These are phyloP conservation scores for Hymenoscyphus infarciens DNA, from an alignment of 2,329 filamentous ascomycete genomes.

Conservation along the genomic window DNA sequence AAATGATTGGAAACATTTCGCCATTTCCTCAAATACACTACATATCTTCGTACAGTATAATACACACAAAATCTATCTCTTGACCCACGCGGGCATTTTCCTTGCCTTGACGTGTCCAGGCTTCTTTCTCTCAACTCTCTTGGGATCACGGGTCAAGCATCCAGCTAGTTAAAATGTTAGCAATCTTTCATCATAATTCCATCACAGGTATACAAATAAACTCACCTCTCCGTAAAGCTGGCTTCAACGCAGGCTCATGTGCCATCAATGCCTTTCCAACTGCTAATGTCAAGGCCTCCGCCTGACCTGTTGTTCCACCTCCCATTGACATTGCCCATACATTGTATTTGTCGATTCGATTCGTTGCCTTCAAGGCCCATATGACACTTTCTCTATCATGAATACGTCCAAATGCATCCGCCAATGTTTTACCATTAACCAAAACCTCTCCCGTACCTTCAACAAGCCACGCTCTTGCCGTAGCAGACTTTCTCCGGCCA, in stretches of 20 bases:
- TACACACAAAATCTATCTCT: conserved; percentile 44
- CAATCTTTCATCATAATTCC: conserved; percentile 7
- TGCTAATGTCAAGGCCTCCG: conserved; percentile 88
- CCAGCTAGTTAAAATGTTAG: conserved; percentile 62
- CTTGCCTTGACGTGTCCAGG: conserved; percentile 91
- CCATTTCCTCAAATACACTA: conserved; percentile 1
- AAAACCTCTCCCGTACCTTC: conserved; percentile 89
- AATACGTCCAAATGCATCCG: conserved; percentile 76
- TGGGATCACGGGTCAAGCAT: conserved; percentile 84
- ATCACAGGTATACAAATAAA: not conserved
- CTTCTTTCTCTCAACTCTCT: conserved; percentile 97
- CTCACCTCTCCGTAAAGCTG: conserved; percentile 83
- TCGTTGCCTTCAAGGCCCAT: conserved; percentile 82
- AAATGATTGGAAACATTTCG: not conserved
- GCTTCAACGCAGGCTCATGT: conserved; percentile 90
- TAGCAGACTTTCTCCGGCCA: conserved; percentile 83
- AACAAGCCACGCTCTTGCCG: conserved; percentile 81
- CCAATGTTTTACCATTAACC: conserved; percentile 84
- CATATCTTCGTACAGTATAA: conserved; percentile 29
- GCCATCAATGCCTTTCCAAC: conserved; percentile 82
- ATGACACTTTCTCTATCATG: conserved; percentile 93
- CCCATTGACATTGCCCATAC: conserved; percentile 82
- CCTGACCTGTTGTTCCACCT: conserved; percentile 91
- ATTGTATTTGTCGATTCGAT: conserved; percentile 93
- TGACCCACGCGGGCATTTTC: conserved; percentile 98